Evolutionary conservation across 768 basidiomycete species (phyloP).

Genomic region (Flagelloscypha sp.): DNA sequence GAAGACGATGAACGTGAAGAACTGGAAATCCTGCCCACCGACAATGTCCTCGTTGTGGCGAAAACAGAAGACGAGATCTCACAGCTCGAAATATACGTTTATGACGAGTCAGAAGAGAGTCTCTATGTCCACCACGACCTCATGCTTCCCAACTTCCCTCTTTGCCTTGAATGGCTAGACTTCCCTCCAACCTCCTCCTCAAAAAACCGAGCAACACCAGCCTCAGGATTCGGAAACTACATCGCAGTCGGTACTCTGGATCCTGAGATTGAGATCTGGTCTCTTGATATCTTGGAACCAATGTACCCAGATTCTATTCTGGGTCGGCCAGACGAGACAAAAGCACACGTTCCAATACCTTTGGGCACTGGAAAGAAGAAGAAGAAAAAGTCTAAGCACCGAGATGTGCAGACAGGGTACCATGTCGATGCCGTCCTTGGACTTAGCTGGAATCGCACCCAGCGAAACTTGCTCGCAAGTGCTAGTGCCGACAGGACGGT

Average conservation of each 20-base stretch:
- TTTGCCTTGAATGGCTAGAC: constrained; percentile 99
- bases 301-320: constrained; percentile 91
- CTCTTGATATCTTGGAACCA: constrained; percentile 84
- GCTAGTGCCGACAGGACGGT: constrained; percentile 93
- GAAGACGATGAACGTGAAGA: constrained; percentile 83
- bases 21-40: constrained; percentile 79
- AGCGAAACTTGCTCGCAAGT: constrained; percentile 86
- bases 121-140: constrained; percentile 96
- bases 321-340: constrained; percentile 79
- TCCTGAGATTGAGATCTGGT: constrained; percentile 99
- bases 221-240: constrained; percentile 65
- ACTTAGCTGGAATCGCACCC: constrained; percentile 85
- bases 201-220: constrained; percentile 21
- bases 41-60: constrained; percentile 86
- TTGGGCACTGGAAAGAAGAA: constrained; percentile 96
- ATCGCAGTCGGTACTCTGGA: constrained; percentile 96
- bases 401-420: constrained; percentile 50
- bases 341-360: constrained; percentile 68
- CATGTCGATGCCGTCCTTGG: constrained; percentile 94
- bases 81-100: constrained; percentile 92
- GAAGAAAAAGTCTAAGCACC: constrained; percentile 75
- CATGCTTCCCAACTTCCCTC: constrained; percentile 94
- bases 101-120: constrained; percentile 86
- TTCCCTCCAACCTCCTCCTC: constrained; percentile 67
- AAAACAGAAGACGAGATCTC: constrained; percentile 97